phyloP scores from a whole-genome alignment of 176 grass and related monocot species.

The Oryza glaberrima region DNA sequence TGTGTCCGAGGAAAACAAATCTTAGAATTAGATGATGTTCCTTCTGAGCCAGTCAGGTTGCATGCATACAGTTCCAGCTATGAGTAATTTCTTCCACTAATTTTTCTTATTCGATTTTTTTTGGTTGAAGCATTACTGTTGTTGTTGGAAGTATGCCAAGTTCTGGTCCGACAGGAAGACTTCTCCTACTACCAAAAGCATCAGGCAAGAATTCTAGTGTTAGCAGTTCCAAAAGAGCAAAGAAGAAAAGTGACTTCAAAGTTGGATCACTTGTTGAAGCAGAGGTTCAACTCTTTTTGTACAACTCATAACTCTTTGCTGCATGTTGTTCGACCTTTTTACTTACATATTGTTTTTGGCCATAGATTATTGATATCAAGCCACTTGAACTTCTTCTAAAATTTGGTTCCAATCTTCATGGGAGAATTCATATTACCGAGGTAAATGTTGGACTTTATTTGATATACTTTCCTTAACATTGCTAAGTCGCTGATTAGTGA shows the following conservation, averaged over 20 bases:
- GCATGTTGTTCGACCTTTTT: slow-evolving; percentile 13
- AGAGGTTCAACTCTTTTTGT: slow-evolving; percentile 59
- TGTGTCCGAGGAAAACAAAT: not conserved
- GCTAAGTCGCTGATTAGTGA: slow-evolving; percentile 29
- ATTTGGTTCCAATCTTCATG: slow-evolving; percentile 69
- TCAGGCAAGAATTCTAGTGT: slow-evolving; percentile 41
- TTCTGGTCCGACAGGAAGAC: slow-evolving; percentile 64
- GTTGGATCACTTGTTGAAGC: slow-evolving; percentile 83
- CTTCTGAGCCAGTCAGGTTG: not conserved
- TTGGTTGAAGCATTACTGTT: slow-evolving; percentile 63
- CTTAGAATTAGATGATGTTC: not conserved
- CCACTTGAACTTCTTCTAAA: slow-evolving; percentile 77
- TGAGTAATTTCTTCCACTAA: not conserved
- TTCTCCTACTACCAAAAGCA: slow-evolving; percentile 76
- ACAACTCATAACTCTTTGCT: slow-evolving; percentile 25
- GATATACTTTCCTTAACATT: slow-evolving; percentile 32
- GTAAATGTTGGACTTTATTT: slow-evolving; percentile 48
- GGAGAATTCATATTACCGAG: slow-evolving; percentile 95
- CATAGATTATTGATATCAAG: slow-evolving; percentile 83
- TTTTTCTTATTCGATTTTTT: slow-evolving; percentile 6
- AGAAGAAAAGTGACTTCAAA: slow-evolving; percentile 67
- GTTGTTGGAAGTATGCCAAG: slow-evolving; percentile 71
- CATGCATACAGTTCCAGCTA: slow-evolving; percentile 7
- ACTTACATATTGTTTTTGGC: slow-evolving; percentile 29
- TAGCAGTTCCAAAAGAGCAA: slow-evolving; percentile 64